Conservation (phyloP, 148 eudicot genomes). For the Cornus florida region DNA sequence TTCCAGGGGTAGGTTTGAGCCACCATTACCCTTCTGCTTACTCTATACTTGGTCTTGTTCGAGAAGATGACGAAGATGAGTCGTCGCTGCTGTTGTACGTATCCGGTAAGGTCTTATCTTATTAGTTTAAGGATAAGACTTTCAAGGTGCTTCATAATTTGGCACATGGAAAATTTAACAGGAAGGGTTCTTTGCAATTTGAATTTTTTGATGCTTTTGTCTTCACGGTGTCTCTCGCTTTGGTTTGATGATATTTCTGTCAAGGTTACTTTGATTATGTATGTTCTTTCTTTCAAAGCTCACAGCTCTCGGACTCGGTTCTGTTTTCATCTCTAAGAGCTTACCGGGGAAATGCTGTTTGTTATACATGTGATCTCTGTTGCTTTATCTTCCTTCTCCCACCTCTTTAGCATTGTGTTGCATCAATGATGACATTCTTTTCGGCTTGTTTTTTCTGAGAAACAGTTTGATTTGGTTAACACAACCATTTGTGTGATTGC, state of each 20-base stretch:
- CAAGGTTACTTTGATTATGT: background rate
- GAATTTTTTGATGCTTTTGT: background rate
- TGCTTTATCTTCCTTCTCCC: too few relatives aligned
- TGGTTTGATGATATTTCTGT: background rate
- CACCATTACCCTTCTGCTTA: constrained; percentile 33
- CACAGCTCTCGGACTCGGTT: too few relatives aligned
- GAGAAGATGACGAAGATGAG: constrained; percentile 18
- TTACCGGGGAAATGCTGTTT: too few relatives aligned
- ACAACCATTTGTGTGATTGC: too few relatives aligned
- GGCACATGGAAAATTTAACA: too few relatives aligned
- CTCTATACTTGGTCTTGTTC: constrained; percentile 35
- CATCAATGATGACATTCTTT: too few relatives aligned
- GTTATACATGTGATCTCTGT: too few relatives aligned
- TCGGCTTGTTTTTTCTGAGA: too few relatives aligned
- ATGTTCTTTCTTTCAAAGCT: too few relatives aligned
- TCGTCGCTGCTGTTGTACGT: constrained; percentile 29
- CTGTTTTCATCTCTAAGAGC: too few relatives aligned
- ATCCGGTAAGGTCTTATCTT: constrained; percentile 46
- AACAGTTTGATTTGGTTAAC: too few relatives aligned
- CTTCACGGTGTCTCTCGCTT: background rate
- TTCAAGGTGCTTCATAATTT: constrained; percentile 7
- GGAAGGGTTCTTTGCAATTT: background rate
- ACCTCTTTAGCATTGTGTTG: too few relatives aligned
- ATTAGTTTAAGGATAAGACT: constrained; percentile 19
- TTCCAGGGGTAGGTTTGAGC: constrained; percentile 41